Conservation (phyloP, 2,329 filamentous ascomycete genomes). For the Diatrype stigma region DNA sequence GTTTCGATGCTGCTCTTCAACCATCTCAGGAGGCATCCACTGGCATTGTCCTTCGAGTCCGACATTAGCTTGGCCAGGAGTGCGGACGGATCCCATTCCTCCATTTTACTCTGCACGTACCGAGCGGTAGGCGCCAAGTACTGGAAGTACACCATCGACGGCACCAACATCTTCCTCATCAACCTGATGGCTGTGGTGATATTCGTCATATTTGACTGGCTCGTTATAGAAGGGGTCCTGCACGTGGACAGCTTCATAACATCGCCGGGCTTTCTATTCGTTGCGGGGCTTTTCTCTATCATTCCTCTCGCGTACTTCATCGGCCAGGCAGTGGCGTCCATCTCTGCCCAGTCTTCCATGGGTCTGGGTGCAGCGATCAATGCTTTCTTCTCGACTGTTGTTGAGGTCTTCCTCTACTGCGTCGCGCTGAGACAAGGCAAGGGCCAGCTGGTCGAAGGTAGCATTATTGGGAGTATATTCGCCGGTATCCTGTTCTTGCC, state of each 20-base stretch:
- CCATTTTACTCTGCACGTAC: slow-evolving; percentile 93
- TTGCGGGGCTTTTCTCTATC: slow-evolving; percentile 80
- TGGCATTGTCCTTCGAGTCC: slow-evolving; percentile 89
- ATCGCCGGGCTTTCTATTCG: slow-evolving; percentile 80
- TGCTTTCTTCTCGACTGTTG: slow-evolving; percentile 94
- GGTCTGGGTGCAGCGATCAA: slow-evolving; percentile 95
- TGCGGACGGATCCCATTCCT: slow-evolving; percentile 68
- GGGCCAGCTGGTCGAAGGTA: slow-evolving; percentile 87
- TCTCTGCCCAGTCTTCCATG: slow-evolving; percentile 98
- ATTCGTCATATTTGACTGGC: slow-evolving; percentile 93
- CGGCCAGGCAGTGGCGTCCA: slow-evolving; percentile 94
- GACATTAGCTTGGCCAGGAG: slow-evolving; percentile 72
- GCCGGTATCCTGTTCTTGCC: slow-evolving; percentile 93
- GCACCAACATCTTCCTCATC: slow-evolving; percentile 98
- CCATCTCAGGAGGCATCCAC: slow-evolving; percentile 85
- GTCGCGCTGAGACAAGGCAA: slow-evolving; percentile 91
- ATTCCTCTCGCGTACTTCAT: slow-evolving; percentile 98
- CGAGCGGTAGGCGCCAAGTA: slow-evolving; percentile 90
- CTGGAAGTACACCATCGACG: slow-evolving; percentile 99
- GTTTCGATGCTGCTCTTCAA: slow-evolving; percentile 85
- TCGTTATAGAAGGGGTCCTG: slow-evolving; percentile 66
- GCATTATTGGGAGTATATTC: slow-evolving; percentile 96
- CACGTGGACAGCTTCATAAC: slow-evolving; percentile 71
- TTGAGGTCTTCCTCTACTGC: slow-evolving; percentile 97
- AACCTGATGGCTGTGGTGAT: slow-evolving; percentile 92